Percentiles rank a stretch among this genome's conserved stretches.
phyloP scores from a whole-genome alignment of 2,329 filamentous ascomycete genomes.

The Arthrobotrys sinensis region DNA sequence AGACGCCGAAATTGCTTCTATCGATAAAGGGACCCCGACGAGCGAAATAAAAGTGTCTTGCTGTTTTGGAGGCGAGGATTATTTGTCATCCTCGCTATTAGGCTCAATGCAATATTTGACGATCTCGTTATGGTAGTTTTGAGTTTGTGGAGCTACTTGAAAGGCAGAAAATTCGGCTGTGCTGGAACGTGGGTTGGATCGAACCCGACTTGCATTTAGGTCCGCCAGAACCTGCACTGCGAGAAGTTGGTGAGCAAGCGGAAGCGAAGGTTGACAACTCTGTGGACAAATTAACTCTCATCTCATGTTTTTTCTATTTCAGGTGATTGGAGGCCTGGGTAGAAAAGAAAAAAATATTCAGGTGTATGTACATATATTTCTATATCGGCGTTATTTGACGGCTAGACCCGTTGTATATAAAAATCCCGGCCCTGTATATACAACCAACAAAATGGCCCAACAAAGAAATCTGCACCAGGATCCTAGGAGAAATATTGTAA shows the following conservation, averaged over 20 bases:
- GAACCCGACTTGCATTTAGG: slow-evolving; percentile 30
- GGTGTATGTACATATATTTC: slow-evolving; percentile 6
- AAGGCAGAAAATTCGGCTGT: slow-evolving; percentile 50
- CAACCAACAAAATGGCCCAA: slow-evolving; percentile 12
- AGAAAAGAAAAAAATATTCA: not conserved
- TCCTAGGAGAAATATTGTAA: too few species aligned
- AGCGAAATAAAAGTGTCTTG: slow-evolving; percentile 38
- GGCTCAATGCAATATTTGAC: slow-evolving; percentile 53
- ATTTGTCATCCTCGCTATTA: slow-evolving; percentile 58
- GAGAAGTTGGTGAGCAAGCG: slow-evolving; percentile 23
- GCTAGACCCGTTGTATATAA: slow-evolving; percentile 43
- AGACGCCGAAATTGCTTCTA: slow-evolving; percentile 53
- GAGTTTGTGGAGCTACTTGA: slow-evolving; percentile 39
- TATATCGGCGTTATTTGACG: slow-evolving; percentile 7
- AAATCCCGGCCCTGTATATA: slow-evolving; percentile 41
- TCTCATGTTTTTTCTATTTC: slow-evolving; percentile 43
- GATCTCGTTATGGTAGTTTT: slow-evolving; percentile 41
- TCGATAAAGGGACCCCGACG: slow-evolving; percentile 42
- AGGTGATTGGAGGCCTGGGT: slow-evolving; percentile 16
- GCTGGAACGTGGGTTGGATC: slow-evolving; percentile 19
- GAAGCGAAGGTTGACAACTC: slow-evolving; percentile 14
- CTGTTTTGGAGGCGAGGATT: slow-evolving; percentile 45
- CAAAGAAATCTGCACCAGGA: not conserved
- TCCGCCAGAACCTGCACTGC: slow-evolving; percentile 21
- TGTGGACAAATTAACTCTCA: slow-evolving; percentile 29